Base-by-base conservation (phyloP, 306 rosid genomes). In the Fragaria iinumae region DNA sequence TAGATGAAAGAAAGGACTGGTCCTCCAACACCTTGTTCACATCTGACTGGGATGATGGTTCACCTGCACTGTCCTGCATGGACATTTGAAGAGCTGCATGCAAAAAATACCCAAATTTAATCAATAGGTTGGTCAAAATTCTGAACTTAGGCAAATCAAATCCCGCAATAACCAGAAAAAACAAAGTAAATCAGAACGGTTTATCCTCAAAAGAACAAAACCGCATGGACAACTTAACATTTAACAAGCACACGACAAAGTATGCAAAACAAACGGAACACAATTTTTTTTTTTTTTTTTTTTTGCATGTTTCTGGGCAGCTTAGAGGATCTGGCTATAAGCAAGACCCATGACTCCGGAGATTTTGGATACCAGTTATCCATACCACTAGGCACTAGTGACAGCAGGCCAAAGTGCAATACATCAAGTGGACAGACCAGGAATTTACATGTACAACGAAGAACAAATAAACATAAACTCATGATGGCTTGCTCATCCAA, bases 31-130 rank as follows among this genome's bases (percentile, higher is more conserved):
- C 83, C 76, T 81, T 78, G 83, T 73, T 84, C 29, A 41, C 80
- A 47, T 75, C 81, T 6, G 83, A 74, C 50, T 70, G 80, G 45
- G 77, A 50, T 13, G 80, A 65, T 25, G 36, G 44, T 23, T 43
- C 75, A 0, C 44, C 66, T 36, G 55, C 67, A 71, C 76, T 60
- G 67, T 71, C 83, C 77, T 84, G 83, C 88, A 84, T 75, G 29
- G 88, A 84, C 85, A 84, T 23, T 78, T 81, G 83, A 72, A 71
- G 85, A 81, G 88, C 85, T 81, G 82, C 80, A 77, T 20, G 38
- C 41, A 38, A 27, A 38, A 27, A 70, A 36, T 29, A 49, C 8
- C 27, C 57, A 68, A 34, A 63, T 39, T 45, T 44, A 13, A 9
- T 20, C 49, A 4, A 73, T 20, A 7, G 18, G 50, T 47, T 8